Conservation (phyloP, 1,284 basidiomycete genomes). For the Cutaneotrichosporon sp. region DNA sequence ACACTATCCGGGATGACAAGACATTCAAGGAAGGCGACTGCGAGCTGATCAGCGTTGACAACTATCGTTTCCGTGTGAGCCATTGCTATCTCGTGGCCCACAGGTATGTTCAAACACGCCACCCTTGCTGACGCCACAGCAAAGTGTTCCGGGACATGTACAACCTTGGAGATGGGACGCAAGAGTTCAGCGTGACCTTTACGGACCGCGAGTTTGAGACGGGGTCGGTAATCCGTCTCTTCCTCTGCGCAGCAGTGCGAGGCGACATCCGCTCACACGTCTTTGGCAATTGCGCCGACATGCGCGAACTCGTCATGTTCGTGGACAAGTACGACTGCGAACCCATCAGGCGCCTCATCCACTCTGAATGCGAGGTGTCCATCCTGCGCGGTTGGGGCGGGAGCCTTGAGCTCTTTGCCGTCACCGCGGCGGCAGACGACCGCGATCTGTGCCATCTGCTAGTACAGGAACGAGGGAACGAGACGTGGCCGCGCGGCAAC, state of each 20-base stretch:
- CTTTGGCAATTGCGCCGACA: background rate
- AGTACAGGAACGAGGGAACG: background rate
- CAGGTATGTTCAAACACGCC: background rate
- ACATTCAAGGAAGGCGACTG: slow-evolving; percentile 1
- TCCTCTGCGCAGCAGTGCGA: background rate
- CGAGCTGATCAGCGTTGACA: slow-evolving; percentile 4
- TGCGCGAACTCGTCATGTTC: background rate
- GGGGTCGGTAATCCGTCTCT: background rate
- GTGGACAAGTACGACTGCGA: slow-evolving; percentile 4
- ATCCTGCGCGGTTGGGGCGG: background rate
- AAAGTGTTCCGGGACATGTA: slow-evolving; percentile 1
- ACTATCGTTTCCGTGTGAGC: background rate
- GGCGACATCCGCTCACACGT: background rate
- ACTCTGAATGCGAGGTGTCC: background rate
- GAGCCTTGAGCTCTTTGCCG: slow-evolving; percentile 1
- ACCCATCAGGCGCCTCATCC: background rate
- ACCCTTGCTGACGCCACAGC: background rate
- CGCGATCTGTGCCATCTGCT: background rate
- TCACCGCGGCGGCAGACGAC: background rate
- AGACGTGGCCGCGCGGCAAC: slow-evolving; percentile 1
- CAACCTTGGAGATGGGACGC: background rate
- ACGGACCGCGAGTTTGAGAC: background rate
- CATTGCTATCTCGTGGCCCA: background rate
- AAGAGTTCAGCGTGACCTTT: background rate
- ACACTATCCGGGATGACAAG: background rate